phyloP scores from a whole-genome alignment of 2,329 filamentous ascomycete genomes.

The Didymella segeticola region DNA sequence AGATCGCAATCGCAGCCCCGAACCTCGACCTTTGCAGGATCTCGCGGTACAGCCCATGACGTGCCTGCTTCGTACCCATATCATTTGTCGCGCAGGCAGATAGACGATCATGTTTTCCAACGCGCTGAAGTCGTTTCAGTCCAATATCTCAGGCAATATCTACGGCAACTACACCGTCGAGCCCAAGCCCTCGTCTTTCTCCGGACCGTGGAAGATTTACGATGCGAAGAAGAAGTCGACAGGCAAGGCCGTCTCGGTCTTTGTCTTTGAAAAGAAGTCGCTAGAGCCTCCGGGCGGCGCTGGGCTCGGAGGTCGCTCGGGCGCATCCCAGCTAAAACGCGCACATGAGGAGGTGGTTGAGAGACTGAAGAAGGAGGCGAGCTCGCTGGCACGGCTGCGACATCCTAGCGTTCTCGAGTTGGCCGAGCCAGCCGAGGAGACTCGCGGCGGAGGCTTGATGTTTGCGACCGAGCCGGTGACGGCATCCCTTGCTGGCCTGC shows the following conservation, averaged over 20 bases:
- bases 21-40: constrained; percentile 22
- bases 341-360: constrained; percentile 90
- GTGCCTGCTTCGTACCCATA: constrained; percentile 23
- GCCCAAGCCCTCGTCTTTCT: constrained; percentile 74
- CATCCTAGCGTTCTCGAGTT: constrained; percentile 93
- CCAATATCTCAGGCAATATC: constrained; percentile 94
- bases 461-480: constrained; percentile 95
- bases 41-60: constrained; percentile 39
- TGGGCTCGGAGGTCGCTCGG: constrained; percentile 61
- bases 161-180: constrained; percentile 87
- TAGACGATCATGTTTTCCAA: constrained; percentile 79
- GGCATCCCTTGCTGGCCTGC: constrained; percentile 79
- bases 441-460: constrained; percentile 86
- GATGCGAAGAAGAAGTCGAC: constrained; percentile 97
- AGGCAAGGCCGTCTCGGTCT: constrained; percentile 86
- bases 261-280: constrained; percentile 90
- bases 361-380: constrained; percentile 88
- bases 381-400: constrained; percentile 82
- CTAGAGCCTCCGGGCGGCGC: constrained; percentile 73
- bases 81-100: constrained; percentile 35
- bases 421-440: constrained; percentile 94
- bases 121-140: constrained; percentile 88
- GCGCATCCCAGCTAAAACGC: constrained; percentile 75
- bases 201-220: constrained; percentile 96
- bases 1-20: constrained; percentile 22